phyloP scores from a whole-genome alignment of 805 yeast genomes.

The Lipomyces chichibuensis region DNA sequence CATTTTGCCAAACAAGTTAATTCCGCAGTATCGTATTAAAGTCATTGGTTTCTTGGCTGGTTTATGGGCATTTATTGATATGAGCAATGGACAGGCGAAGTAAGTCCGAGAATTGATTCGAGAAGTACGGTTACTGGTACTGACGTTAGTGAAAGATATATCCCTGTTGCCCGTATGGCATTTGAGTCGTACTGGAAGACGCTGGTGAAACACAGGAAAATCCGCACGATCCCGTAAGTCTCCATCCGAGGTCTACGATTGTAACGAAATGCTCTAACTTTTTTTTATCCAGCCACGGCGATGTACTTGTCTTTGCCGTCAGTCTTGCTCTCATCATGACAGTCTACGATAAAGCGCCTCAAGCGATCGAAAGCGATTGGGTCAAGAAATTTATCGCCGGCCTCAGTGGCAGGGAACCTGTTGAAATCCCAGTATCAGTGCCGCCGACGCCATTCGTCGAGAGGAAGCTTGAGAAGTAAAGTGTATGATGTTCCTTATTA shows the following conservation, averaged over 20 bases:
- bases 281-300: conserved; percentile 38
- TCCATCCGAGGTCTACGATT: neutral
- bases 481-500: neutral
- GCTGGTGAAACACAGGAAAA: conserved; percentile 38
- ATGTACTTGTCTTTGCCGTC: conserved; percentile 42
- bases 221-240: conserved; percentile 38
- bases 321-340: conserved; percentile 44
- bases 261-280: neutral
- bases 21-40: conserved; percentile 44
- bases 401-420: conserved; percentile 17
- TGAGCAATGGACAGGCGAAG: conserved; percentile 42
- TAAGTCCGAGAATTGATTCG: conserved; percentile 34
- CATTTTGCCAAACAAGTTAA: conserved; percentile 41
- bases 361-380: conserved; percentile 36
- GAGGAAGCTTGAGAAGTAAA: conserved; percentile 10
- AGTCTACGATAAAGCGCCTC: conserved; percentile 40
- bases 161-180: conserved; percentile 43
- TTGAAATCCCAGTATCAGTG: conserved; percentile 11
- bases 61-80: conserved; percentile 47
- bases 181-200: conserved; percentile 45
- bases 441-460: conserved; percentile 24
- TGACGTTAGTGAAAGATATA: conserved; percentile 5
- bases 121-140: neutral
- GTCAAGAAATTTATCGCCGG: conserved; percentile 14
- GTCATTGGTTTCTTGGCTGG: conserved; percentile 50